Evolutionary conservation across 768 basidiomycete genomes (phyloP).

Genomic region (Dacryopinax primogenitus): DNA sequence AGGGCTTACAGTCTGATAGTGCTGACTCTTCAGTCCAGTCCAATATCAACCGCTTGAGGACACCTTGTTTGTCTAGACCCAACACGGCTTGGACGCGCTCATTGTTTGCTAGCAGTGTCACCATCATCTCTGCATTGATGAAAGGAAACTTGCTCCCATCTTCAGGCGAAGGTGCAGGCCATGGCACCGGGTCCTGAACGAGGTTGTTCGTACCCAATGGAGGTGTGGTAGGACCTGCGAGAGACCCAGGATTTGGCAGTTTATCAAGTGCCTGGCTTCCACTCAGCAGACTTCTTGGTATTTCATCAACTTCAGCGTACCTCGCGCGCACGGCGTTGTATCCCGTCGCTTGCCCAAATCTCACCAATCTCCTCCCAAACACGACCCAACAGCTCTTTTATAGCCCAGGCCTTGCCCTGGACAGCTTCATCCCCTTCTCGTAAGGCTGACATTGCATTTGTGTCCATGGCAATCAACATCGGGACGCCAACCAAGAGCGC

Average conservation of each 20-base stretch:
- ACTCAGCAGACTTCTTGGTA: not conserved
- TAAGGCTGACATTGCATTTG: constrained; percentile 31
- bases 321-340: constrained; percentile 43
- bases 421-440: constrained; percentile 32
- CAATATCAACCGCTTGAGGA: constrained; percentile 42
- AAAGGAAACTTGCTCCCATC: constrained; percentile 25
- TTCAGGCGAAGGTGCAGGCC: constrained; percentile 23
- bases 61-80: constrained; percentile 43
- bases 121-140: constrained; percentile 41
- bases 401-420: constrained; percentile 29
- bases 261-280: constrained; percentile 35
- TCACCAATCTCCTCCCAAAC: constrained; percentile 58
- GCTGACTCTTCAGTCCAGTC: constrained; percentile 68
- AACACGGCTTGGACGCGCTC: constrained; percentile 48
- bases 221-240: constrained; percentile 29
- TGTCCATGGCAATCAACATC: constrained; percentile 69
- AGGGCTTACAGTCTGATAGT: constrained; percentile 55
- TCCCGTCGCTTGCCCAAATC: constrained; percentile 51
- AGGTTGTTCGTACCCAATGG: constrained; percentile 34
- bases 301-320: too few relatives aligned
- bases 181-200: constrained; percentile 36
- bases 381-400: constrained; percentile 50
- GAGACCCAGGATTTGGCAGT: constrained; percentile 28
- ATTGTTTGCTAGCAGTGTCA: constrained; percentile 44
- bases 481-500: constrained; percentile 67